Percentiles rank a stretch among this genome's conserved stretches.
Conservation (phyloP, 805 yeast genomes). For the Pichia thaimueangensis region DNA sequence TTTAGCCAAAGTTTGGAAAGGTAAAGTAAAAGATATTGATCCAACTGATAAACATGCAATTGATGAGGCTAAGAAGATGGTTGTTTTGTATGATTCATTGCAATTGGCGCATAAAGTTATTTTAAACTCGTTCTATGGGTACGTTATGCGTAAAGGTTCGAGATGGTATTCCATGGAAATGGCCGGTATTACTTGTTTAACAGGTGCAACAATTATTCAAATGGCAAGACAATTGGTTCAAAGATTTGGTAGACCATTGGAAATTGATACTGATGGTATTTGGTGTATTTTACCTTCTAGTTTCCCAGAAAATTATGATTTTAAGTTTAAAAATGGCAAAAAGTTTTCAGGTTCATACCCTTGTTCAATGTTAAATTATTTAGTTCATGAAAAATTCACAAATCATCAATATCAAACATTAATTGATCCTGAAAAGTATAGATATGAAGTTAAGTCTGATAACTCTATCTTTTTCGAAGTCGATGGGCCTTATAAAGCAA, state of each 20-base stretch:
- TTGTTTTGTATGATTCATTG: conserved; percentile 85
- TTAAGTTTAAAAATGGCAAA: conserved; percentile 72
- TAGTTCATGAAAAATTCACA: conserved; percentile 86
- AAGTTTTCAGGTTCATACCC: conserved; percentile 78
- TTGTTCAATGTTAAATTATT: conserved; percentile 90
- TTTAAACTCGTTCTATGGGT: conserved; percentile 93
- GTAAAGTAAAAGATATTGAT: conserved; percentile 54
- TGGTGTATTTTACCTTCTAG: conserved; percentile 96
- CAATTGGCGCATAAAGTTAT: conserved; percentile 97
- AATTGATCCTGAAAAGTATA: conserved; percentile 58
- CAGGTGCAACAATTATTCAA: conserved; percentile 97
- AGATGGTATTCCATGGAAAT: conserved; percentile 99
- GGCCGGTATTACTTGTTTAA: conserved; percentile 98
- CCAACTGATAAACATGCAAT: conserved; percentile 49
- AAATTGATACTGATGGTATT: conserved; percentile 97
- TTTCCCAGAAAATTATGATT: conserved; percentile 82
- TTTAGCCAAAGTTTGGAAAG: conserved; percentile 90
- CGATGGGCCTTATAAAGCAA: conserved; percentile 97
- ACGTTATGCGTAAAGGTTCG: conserved; percentile 98
- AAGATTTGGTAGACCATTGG: conserved; percentile 89
- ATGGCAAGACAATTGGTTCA: conserved; percentile 92
- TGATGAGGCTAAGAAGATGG: conserved; percentile 93
- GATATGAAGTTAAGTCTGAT: conserved; percentile 75
- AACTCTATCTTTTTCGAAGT: conserved; percentile 96
- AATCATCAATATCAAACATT: conserved; percentile 91